phyloP scores from a whole-genome alignment of 441 rosid species.

The Iberis amara region DNA sequence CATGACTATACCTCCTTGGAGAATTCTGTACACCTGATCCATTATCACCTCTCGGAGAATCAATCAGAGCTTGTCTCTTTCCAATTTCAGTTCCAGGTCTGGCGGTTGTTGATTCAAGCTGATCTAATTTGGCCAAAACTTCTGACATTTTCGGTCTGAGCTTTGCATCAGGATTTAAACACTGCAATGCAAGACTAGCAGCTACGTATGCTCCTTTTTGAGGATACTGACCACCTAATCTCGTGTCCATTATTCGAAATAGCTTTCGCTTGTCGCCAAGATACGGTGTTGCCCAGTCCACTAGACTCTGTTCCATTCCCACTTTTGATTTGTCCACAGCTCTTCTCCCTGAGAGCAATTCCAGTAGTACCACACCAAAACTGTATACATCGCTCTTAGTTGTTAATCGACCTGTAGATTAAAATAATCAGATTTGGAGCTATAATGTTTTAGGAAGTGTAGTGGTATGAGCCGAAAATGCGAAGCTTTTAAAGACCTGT shows the following conservation, averaged over 20 bases:
- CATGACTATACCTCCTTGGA: conserved; percentile 34
- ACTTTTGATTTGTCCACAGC: conserved; percentile 51
- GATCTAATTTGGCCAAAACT: conserved; percentile 42
- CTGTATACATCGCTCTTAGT: conserved; percentile 62
- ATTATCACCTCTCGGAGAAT: conserved; percentile 24
- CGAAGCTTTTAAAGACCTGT: conserved; percentile 41
- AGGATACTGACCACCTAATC: conserved; percentile 54
- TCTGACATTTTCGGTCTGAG: conserved; percentile 51
- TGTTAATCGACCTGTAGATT: conserved; percentile 48
- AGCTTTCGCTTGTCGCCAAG: conserved; percentile 47
- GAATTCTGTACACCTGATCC: conserved; percentile 31
- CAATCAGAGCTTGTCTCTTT: conserved; percentile 21
- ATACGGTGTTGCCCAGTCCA: conserved; percentile 56
- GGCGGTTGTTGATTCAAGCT: conserved; percentile 36
- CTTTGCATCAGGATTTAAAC: conserved; percentile 40
- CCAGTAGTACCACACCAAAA: conserved; percentile 56
- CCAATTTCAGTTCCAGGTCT: conserved; percentile 29
- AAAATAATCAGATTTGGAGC: conserved; percentile 14
- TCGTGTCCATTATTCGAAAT: conserved; percentile 56
- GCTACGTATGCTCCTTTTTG: conserved; percentile 49
- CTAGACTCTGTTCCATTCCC: conserved; percentile 48
- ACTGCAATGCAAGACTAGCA: conserved; percentile 46
- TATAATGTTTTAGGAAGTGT: conserved; percentile 1
- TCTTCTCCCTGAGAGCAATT: conserved; percentile 49
- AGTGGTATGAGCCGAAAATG: background rate